Percentiles rank a stretch among this genome's conserved stretches.
Conservation (phyloP, 352 stramenopile genomes). For the Phytophthora pistaciae region DNA sequence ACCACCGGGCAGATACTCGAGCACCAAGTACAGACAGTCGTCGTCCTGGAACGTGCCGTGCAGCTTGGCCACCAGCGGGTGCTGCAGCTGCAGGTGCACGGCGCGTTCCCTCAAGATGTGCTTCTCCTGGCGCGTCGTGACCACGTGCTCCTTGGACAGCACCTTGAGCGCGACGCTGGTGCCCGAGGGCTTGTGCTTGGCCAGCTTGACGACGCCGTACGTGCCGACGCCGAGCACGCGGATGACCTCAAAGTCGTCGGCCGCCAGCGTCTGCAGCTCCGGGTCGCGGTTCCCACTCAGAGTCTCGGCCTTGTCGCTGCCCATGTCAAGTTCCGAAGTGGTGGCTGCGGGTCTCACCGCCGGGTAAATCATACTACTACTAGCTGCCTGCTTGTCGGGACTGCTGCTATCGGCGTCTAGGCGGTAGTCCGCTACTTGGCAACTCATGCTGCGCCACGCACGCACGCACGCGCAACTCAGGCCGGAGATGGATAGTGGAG, state of each 20-base stretch:
- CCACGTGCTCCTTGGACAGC: constrained; percentile 78
- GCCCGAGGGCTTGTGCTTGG: constrained; percentile 65
- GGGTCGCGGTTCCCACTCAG: constrained; percentile 35
- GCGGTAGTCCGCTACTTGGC: constrained; percentile 30
- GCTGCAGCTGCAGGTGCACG: constrained; percentile 69
- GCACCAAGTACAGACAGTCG: constrained; percentile 83
- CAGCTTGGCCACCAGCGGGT: constrained; percentile 76
- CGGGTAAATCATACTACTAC: constrained; percentile 24
- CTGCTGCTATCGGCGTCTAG: constrained; percentile 8
- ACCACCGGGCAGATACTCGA: constrained; percentile 82
- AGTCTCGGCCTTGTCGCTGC: constrained; percentile 19
- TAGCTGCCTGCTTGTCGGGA: constrained; percentile 10
- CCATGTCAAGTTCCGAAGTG: constrained; percentile 22
- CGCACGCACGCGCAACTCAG: not conserved
- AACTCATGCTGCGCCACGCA: constrained; percentile 27
- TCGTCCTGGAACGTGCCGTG: constrained; percentile 88
- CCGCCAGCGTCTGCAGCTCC: constrained; percentile 48
- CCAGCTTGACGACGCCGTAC: constrained; percentile 85
- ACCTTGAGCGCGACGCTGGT: constrained; percentile 80
- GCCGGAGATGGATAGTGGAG: constrained; percentile 24
- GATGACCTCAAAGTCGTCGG: constrained; percentile 73
- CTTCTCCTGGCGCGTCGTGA: constrained; percentile 79
- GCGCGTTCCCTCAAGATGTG: constrained; percentile 80
- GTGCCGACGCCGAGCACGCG: constrained; percentile 79
- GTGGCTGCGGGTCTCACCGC: not conserved